Percentiles rank a stretch among this genome's conserved stretches.
Conservation (phyloP, 208 protist genomes). For the Giardia muris region DNA sequence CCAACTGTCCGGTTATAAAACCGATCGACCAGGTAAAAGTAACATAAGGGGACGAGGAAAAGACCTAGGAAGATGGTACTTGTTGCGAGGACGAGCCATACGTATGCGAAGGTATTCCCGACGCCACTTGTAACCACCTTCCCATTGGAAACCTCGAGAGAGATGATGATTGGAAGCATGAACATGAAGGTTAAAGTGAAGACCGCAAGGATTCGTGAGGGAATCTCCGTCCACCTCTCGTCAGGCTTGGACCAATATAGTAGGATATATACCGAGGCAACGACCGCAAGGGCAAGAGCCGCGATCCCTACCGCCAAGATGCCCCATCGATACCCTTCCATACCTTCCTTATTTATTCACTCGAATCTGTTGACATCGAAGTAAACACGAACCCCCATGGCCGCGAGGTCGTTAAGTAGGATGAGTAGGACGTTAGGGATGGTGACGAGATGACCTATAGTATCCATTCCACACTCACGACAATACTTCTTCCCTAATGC, state of each 20-base stretch:
- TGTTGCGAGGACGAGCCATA: neutral
- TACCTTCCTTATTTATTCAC: neutral
- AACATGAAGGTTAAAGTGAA: neutral
- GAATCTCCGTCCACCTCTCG: neutral
- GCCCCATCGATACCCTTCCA: neutral
- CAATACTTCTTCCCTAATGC: constrained; percentile 10
- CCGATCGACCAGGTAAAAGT: neutral
- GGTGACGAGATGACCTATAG: constrained; percentile 7
- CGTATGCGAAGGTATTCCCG: neutral
- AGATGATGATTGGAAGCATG: neutral
- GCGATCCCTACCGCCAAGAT: neutral
- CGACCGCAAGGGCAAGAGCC: neutral
- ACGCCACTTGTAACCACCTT: neutral
- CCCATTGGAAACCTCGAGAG: neutral
- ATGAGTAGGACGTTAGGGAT: constrained; percentile 62
- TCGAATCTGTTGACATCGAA: constrained; percentile 37
- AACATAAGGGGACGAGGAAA: neutral
- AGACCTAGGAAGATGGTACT: neutral
- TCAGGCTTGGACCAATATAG: neutral
- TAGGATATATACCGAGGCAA: neutral
- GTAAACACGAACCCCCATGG: constrained; percentile 60
- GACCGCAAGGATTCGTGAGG: neutral
- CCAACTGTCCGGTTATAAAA: neutral
- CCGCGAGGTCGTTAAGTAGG: constrained; percentile 58
- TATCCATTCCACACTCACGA: neutral